A percentile compares a stretch with the other conserved stretches of the same genome.
These are phyloP conservation scores for Tulasnella sp. DNA, from an alignment of 768 basidiomycete genomes.

Conservation along the genomic window DNA sequence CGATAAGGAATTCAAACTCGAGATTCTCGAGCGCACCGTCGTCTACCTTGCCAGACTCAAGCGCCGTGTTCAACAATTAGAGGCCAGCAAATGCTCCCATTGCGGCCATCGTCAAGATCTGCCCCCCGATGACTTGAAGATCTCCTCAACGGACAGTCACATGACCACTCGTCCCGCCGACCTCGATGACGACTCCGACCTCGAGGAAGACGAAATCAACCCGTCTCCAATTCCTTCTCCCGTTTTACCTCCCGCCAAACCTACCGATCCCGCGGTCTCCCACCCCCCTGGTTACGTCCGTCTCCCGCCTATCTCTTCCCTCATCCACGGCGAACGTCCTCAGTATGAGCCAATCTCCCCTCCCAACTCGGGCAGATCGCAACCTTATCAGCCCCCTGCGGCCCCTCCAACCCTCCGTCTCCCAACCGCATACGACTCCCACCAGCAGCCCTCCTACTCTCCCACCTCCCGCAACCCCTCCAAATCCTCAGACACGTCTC, in stretches of 20 bases:
- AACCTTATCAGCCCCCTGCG: not conserved
- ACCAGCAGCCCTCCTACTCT: not conserved
- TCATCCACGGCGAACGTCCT: not conserved
- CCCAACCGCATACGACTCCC: not conserved
- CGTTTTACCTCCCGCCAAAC: not conserved
- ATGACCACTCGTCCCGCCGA: not conserved
- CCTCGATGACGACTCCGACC: not conserved
- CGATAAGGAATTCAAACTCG: conserved; percentile 86
- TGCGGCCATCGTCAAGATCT: not conserved
- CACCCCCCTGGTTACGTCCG: not conserved
- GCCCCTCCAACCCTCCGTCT: not conserved
- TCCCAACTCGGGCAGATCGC: conserved; percentile 1
- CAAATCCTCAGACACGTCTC: too few relatives aligned
- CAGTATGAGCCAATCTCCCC: not conserved
- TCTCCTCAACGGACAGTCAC: not conserved
- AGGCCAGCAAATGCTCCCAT: conserved; percentile 19
- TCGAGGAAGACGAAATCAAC: not conserved
- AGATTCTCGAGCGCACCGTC: conserved; percentile 76
- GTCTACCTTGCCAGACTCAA: conserved; percentile 62
- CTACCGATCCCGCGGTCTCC: not conserved
- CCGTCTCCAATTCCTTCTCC: not conserved
- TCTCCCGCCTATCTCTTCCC: not conserved
- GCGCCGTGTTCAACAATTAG: conserved; percentile 38
- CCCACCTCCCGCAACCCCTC: too few relatives aligned
- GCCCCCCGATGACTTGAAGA: not conserved